Conservation (phyloP, 139 green algal species). For the Tetradesmus lagerheimii region DNA sequence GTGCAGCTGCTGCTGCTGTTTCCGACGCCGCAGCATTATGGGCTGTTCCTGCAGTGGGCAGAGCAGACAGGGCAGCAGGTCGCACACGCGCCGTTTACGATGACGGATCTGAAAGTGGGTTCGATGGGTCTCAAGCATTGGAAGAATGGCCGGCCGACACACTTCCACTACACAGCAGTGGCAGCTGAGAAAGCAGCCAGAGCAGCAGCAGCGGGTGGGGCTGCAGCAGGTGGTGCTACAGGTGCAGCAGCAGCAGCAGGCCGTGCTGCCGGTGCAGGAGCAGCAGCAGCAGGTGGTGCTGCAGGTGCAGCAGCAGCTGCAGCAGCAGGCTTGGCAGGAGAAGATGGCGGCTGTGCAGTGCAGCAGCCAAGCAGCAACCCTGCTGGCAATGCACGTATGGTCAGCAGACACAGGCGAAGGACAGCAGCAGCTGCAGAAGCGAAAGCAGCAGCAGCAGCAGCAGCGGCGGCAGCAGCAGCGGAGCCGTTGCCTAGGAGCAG, state of each 20-base stretch:
- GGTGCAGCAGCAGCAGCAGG: neutral
- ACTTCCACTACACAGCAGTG: neutral
- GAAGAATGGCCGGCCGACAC: neutral
- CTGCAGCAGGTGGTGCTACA: neutral
- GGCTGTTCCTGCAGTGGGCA: slow-evolving; percentile 8
- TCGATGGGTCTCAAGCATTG: neutral
- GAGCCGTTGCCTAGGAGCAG: neutral
- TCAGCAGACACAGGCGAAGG: neutral
- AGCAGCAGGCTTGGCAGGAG: neutral
- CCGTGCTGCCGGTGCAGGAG: neutral
- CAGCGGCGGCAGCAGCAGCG: neutral
- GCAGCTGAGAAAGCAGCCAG: neutral
- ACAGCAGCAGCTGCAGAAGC: neutral
- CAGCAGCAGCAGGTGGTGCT: neutral
- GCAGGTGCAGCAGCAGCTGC: neutral
- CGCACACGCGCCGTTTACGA: neutral
- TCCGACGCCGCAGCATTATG: slow-evolving; percentile 11
- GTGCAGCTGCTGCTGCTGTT: neutral
- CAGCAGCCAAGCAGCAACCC: too few relatives aligned
- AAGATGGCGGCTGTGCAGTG: too few relatives aligned
- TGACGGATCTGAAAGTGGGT: neutral
- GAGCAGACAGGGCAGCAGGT: neutral
- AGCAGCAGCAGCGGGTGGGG: slow-evolving; percentile 10
- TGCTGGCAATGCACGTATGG: neutral
- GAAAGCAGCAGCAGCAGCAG: slow-evolving; percentile 25